phyloP scores from a whole-genome alignment of 2,329 filamentous ascomycete species.

The Venturia pyrina region DNA sequence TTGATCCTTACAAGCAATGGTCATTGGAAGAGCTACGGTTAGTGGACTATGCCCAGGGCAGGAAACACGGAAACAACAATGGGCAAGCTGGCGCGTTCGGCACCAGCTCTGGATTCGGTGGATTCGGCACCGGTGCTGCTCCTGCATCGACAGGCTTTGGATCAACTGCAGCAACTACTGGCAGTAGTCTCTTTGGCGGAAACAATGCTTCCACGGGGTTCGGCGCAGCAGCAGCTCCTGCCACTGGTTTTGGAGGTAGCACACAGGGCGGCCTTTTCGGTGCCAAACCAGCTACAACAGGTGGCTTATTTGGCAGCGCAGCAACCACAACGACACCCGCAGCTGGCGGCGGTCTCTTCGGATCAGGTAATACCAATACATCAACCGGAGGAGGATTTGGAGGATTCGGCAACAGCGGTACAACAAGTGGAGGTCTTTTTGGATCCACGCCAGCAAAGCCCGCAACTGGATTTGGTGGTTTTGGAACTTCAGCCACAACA shows the following conservation, averaged over 20 bases:
- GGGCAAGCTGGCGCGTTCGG: constrained; percentile 79
- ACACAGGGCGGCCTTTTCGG: constrained; percentile 22
- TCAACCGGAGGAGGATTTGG: constrained; percentile 15
- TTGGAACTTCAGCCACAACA: constrained; percentile 12
- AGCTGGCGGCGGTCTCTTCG: constrained; percentile 25
- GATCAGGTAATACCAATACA: constrained; percentile 12
- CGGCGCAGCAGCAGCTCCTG: constrained; percentile 9
- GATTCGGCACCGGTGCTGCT: constrained; percentile 30
- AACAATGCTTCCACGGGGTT: constrained; percentile 16
- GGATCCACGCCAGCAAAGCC: constrained; percentile 10
- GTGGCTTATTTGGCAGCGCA: constrained; percentile 19
- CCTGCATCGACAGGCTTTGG: constrained; percentile 39
- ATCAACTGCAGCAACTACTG: constrained; percentile 23
- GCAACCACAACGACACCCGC: constrained; percentile 17
- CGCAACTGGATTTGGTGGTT: constrained; percentile 7
- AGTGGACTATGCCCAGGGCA: constrained; percentile 80
- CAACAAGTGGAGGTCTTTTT: constrained; percentile 8
- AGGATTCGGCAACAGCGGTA: constrained; percentile 6
- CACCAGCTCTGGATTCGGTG: constrained; percentile 46
- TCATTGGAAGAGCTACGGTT: constrained; percentile 62
- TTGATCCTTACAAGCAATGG: constrained; percentile 75
- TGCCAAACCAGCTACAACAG: constrained; percentile 18
- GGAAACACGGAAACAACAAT: constrained; percentile 71
- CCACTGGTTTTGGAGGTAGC: constrained; percentile 24
- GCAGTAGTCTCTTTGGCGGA: constrained; percentile 31